These are phyloP conservation scores for Flagelloscypha sp. DNA, from an alignment of 768 basidiomycete genomes.

Conservation along the genomic window DNA sequence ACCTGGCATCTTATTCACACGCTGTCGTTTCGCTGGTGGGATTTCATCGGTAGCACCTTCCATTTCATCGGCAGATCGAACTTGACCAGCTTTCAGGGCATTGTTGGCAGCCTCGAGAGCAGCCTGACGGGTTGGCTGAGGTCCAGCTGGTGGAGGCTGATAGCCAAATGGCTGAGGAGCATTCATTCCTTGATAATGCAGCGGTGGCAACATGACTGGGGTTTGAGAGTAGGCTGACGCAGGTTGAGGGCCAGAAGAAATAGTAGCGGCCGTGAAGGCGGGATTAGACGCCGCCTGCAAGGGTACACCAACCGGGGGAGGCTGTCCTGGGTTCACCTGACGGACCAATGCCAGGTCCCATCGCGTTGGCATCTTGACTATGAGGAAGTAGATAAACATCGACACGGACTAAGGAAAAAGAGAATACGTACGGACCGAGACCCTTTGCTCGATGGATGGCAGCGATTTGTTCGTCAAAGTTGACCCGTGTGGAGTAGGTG, in stretches of 20 bases:
- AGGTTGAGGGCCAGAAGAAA: slow-evolving; percentile 90
- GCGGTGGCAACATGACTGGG: slow-evolving; percentile 77
- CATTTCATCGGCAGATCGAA: slow-evolving; percentile 77
- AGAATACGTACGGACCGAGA: slow-evolving; percentile 64
- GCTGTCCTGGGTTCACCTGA: slow-evolving; percentile 62
- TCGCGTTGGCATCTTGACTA: slow-evolving; percentile 70
- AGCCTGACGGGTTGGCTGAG: slow-evolving; percentile 63
- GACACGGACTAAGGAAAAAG: slow-evolving; percentile 5
- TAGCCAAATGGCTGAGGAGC: slow-evolving; percentile 74
- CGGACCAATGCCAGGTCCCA: slow-evolving; percentile 84
- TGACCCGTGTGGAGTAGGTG: slow-evolving; percentile 89
- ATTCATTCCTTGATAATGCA: slow-evolving; percentile 77
- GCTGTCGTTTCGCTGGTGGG: slow-evolving; percentile 82
- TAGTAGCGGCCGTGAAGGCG: slow-evolving; percentile 73
- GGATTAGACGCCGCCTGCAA: slow-evolving; percentile 39
- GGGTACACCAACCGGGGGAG: slow-evolving; percentile 66
- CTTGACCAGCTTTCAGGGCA: slow-evolving; percentile 51
- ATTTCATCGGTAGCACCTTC: slow-evolving; percentile 55
- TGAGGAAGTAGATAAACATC: slow-evolving; percentile 3
- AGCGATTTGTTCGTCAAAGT: slow-evolving; percentile 96
- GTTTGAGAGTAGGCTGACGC: slow-evolving; percentile 62
- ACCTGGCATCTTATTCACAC: slow-evolving; percentile 77
- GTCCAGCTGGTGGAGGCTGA: slow-evolving; percentile 57
- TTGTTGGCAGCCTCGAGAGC: slow-evolving; percentile 48
- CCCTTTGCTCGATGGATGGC: slow-evolving; percentile 92